Base-by-base conservation (phyloP, 495 filamentous ascomycete species). In the Aspergillus leporis region DNA sequence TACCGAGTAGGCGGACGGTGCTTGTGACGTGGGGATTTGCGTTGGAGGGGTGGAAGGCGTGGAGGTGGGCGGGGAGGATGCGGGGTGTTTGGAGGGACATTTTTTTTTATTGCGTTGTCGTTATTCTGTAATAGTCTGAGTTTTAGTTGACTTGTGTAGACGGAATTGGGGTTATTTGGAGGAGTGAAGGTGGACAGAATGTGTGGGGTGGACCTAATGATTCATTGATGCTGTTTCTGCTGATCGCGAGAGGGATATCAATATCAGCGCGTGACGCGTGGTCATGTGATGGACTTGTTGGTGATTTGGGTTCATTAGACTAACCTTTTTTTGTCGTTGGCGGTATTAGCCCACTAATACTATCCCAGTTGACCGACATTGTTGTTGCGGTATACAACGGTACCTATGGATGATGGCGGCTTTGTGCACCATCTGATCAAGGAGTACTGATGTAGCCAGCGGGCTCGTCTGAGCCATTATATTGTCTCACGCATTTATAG, bases 1-100 rank as follows among this genome's bases (percentile, higher is more conserved):
- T 93, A 63, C 93, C 93, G 4, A 97, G 83, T 47, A 98, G 78
- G 56, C 91, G 91, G 55, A 98, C 89, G 54, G 87, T 89, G 52
- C 83, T 84, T 69, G 82, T 80, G 31, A 68, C 67, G 51, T 69
- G 68, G 31, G 67, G 61, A 28, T 55, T 50, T 50, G 67, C 51
- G 59, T 58, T 62, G 56, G 70, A 71, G 53, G 74, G 70, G 61
- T 87, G 80, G 73, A 88, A 91, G 66, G 79, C 78, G 66, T 87
- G 78, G 52, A 92, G 83, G 69, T 89, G 83, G 38, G 75, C 70
- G 61, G 85, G 85, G 59, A 85, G 87, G 62, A 92, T 78, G 71
- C 89, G 88, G 53, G 89, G 88, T 56, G 86, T 88, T 66, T 86
- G 83, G 47, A 80, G 72, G 23, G 81, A 76, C 75, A 79, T 78